Percentiles rank a stretch among this genome's conserved stretches.
These are phyloP conservation scores for Cutaneotrichosporon spelunceum DNA, from an alignment of 1,284 basidiomycete genomes.

Conservation along the genomic window DNA sequence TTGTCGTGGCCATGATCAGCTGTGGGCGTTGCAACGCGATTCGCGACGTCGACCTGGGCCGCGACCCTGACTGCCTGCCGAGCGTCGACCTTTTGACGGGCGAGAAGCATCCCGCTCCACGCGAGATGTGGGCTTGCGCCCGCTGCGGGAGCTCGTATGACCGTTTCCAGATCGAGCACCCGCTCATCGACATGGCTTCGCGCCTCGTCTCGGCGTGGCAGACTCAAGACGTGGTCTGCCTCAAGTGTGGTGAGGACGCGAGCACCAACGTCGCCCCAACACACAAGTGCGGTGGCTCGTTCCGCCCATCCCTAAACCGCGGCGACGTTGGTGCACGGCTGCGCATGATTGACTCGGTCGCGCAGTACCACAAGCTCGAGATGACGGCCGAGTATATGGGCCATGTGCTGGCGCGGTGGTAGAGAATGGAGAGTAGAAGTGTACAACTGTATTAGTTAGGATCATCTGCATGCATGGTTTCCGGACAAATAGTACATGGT, in stretches of 20 bases:
- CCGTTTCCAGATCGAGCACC: conserved; percentile 75
- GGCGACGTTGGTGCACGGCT: conserved; percentile 67
- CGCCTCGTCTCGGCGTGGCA: conserved; percentile 70
- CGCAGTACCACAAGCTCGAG: conserved; percentile 48
- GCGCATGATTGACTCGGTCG: conserved; percentile 65
- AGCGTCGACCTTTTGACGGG: conserved; percentile 38
- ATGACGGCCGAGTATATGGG: conserved; percentile 47
- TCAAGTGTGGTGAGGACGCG: conserved; percentile 82
- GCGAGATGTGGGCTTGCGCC: conserved; percentile 50
- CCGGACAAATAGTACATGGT: background rate
- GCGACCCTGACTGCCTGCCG: conserved; percentile 82
- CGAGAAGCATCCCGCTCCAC: conserved; percentile 48
- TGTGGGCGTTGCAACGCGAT: conserved; percentile 86
- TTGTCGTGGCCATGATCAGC: conserved; percentile 81
- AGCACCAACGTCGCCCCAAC: conserved; percentile 79
- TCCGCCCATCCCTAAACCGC: conserved; percentile 66
- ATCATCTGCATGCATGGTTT: conserved; percentile 15
- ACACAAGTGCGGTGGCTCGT: conserved; percentile 84
- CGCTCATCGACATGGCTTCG: conserved; percentile 73
- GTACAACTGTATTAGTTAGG: conserved; percentile 9
- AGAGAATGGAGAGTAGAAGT: background rate
- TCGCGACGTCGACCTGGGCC: conserved; percentile 89
- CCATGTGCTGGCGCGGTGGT: conserved; percentile 43
- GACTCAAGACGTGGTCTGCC: conserved; percentile 78
- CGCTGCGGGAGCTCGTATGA: conserved; percentile 86